Evolutionary conservation across 805 yeast genomes (phyloP).

Genomic region (Candida schatavii): DNA sequence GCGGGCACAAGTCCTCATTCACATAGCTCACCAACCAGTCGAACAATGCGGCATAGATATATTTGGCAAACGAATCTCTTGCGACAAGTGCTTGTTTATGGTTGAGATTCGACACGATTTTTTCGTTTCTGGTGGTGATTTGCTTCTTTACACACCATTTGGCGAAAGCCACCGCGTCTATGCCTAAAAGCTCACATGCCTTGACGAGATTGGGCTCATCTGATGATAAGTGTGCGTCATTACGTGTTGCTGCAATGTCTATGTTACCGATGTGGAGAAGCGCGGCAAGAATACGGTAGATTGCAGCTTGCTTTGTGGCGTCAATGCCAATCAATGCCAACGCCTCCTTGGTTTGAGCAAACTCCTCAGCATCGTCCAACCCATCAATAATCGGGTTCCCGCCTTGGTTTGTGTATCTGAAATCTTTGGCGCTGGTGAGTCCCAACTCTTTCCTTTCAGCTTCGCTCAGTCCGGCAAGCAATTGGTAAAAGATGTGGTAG

Average conservation of each 20-base stretch:
- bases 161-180: slow-evolving; percentile 69
- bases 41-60: slow-evolving; percentile 85
- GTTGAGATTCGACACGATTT: slow-evolving; percentile 78
- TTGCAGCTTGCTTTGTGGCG: slow-evolving; percentile 54
- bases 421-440: slow-evolving; percentile 65
- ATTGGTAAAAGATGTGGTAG: slow-evolving; percentile 91
- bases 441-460: slow-evolving; percentile 57
- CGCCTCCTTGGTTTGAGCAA: slow-evolving; percentile 71
- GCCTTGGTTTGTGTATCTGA: slow-evolving; percentile 85
- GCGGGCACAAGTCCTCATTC: slow-evolving; percentile 78
- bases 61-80: slow-evolving; percentile 95
- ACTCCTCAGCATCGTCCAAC: slow-evolving; percentile 81
- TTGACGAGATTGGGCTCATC: slow-evolving; percentile 84
- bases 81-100: slow-evolving; percentile 86
- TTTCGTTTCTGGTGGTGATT: slow-evolving; percentile 88
- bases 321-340: slow-evolving; percentile 74
- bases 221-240: slow-evolving; percentile 73
- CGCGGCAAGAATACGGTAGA: slow-evolving; percentile 82
- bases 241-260: slow-evolving; percentile 78
- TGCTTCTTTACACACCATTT: slow-evolving; percentile 94
- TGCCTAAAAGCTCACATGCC: slow-evolving; percentile 81
- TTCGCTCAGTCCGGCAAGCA: slow-evolving; percentile 67
- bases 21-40: slow-evolving; percentile 92
- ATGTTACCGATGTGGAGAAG: slow-evolving; percentile 91
- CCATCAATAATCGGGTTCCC: slow-evolving; percentile 69